These are phyloP conservation scores for Raphanus raphanistrum DNA, from an alignment of 345 rosid genomes.

Conservation along the genomic window DNA sequence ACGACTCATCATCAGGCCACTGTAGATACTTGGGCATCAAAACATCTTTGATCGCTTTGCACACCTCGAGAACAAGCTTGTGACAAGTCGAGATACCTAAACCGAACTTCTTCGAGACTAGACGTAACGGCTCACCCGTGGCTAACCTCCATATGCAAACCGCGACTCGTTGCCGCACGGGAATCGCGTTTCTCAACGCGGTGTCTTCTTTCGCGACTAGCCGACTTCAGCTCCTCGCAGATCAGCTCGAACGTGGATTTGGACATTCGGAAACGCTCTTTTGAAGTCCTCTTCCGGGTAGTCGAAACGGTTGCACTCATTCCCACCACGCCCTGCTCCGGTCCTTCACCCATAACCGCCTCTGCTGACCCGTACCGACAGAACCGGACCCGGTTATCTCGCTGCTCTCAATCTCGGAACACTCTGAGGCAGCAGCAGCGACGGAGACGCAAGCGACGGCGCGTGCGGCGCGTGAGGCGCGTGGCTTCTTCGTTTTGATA, in stretches of 20 bases:
- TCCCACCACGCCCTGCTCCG: constrained; percentile 95
- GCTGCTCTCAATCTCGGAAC: background rate
- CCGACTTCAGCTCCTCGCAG: constrained; percentile 78
- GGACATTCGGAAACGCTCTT: constrained; percentile 82
- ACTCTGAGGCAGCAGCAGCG: background rate
- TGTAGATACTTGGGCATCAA: constrained; percentile 76
- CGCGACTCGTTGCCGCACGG: constrained; percentile 89
- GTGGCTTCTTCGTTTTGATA: constrained; percentile 55
- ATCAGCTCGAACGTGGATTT: constrained; percentile 72
- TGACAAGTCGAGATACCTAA: constrained; percentile 84
- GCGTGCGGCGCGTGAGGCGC: constrained; percentile 38
- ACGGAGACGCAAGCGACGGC: constrained; percentile 30
- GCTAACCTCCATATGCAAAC: constrained; percentile 92
- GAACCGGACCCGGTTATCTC: constrained; percentile 35
- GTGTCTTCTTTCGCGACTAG: constrained; percentile 89
- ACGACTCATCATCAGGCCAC: constrained; percentile 70
- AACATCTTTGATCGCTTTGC: constrained; percentile 67
- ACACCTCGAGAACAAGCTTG: constrained; percentile 75
- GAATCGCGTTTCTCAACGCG: constrained; percentile 78
- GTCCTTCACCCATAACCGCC: constrained; percentile 91
- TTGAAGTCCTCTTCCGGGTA: constrained; percentile 81
- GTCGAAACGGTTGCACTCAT: constrained; percentile 68
- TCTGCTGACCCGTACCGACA: constrained; percentile 42
- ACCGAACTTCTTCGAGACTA: constrained; percentile 74
- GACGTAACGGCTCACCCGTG: constrained; percentile 72